These are phyloP conservation scores for Tuber indicum DNA, from an alignment of 495 filamentous ascomycete species.

Conservation along the genomic window DNA sequence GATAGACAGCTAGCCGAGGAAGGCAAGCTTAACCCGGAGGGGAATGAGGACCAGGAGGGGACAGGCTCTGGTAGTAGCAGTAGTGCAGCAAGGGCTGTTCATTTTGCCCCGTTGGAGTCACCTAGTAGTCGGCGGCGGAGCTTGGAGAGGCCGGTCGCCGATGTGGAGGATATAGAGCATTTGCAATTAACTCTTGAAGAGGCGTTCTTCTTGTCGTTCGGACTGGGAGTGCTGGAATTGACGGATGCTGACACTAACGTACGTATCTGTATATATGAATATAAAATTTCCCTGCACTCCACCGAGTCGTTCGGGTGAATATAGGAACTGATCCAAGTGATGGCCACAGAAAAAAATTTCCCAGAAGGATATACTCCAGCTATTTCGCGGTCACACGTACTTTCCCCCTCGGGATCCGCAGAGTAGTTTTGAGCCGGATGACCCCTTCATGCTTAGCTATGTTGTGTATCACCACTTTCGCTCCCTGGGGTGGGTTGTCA, in stretches of 20 bases:
- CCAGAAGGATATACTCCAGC: slow-evolving; percentile 52
- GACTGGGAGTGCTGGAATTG: slow-evolving; percentile 68
- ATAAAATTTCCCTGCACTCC: slow-evolving; percentile 36
- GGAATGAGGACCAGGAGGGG: slow-evolving; percentile 10
- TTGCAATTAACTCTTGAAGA: slow-evolving; percentile 86
- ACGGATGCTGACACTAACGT: slow-evolving; percentile 51
- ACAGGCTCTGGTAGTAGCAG: slow-evolving; percentile 11
- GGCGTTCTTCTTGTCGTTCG: slow-evolving; percentile 83
- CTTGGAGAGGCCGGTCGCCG: slow-evolving; percentile 26
- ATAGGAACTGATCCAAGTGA: slow-evolving; percentile 18
- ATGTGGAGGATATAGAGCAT: slow-evolving; percentile 73
- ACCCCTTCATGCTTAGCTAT: slow-evolving; percentile 80
- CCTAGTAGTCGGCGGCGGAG: slow-evolving; percentile 29
- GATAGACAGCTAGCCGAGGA: slow-evolving; percentile 60
- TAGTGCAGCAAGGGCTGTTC: slow-evolving; percentile 19
- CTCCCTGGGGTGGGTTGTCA: slow-evolving; percentile 91
- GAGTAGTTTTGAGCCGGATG: slow-evolving; percentile 54
- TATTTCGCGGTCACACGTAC: slow-evolving; percentile 63
- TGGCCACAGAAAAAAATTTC: slow-evolving; percentile 44
- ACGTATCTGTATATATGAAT: slow-evolving; percentile 30
- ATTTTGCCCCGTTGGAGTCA: slow-evolving; percentile 29
- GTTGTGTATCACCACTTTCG: slow-evolving; percentile 93
- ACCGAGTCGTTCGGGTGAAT: slow-evolving; percentile 12
- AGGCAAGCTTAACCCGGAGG: slow-evolving; percentile 43
- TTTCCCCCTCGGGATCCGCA: slow-evolving; percentile 53